Conservation (phyloP, 2,329 filamentous ascomycete genomes). For the Trichothecium roseum region DNA sequence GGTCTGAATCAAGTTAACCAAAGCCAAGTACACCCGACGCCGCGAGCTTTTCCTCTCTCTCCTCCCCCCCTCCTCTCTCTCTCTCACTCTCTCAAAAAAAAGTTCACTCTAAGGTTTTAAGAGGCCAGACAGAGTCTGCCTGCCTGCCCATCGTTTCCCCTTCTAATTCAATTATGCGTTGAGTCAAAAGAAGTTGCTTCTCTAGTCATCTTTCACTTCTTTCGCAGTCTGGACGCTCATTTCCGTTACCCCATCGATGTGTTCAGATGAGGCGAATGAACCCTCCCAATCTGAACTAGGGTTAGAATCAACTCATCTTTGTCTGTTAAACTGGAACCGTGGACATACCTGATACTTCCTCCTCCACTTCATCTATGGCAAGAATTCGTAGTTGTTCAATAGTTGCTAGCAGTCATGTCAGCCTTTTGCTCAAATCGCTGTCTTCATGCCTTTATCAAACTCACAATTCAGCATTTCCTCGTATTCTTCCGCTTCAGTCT, state of each 20-base stretch:
- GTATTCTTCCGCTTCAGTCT: not conserved
- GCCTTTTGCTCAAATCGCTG: too few relatives aligned
- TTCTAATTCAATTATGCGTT: slow-evolving; percentile 2
- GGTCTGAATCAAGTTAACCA: too few relatives aligned
- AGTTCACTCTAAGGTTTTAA: too few relatives aligned
- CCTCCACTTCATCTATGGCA: slow-evolving; percentile 47
- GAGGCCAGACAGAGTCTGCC: too few relatives aligned
- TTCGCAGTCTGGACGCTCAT: slow-evolving; percentile 29
- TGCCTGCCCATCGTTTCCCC: slow-evolving; percentile 1
- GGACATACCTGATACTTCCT: slow-evolving; percentile 48
- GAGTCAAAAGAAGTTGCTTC: slow-evolving; percentile 12
- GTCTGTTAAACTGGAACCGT: slow-evolving; percentile 5
- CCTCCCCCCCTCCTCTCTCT: too few relatives aligned
- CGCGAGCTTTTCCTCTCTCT: too few relatives aligned
- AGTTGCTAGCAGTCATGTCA: slow-evolving; percentile 16
- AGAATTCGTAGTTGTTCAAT: slow-evolving; percentile 39
- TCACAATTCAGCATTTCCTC: not conserved
- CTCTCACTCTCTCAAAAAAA: too few relatives aligned
- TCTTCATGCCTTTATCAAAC: too few relatives aligned
- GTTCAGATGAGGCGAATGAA: slow-evolving; percentile 43
- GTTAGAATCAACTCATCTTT: slow-evolving; percentile 10
- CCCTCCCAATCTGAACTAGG: slow-evolving; percentile 40
- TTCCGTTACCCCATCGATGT: slow-evolving; percentile 39
- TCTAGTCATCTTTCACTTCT: slow-evolving; percentile 25
- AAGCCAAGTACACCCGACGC: too few relatives aligned